These are phyloP conservation scores for Tuber umbilicatum DNA, from an alignment of 495 filamentous ascomycete species.

Conservation along the genomic window DNA sequence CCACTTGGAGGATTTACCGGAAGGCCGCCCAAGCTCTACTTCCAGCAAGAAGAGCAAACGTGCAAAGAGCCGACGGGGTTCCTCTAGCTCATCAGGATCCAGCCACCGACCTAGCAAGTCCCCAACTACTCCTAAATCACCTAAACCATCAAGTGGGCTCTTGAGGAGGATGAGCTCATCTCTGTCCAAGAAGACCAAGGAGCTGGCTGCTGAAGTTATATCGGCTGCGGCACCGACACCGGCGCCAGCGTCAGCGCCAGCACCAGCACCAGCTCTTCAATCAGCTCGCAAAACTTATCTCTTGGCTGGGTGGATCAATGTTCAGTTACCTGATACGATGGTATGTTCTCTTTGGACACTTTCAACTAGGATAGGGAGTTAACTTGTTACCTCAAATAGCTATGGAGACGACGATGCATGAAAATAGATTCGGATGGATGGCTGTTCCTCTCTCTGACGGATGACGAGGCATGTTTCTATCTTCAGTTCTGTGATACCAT, in stretches of 20 bases:
- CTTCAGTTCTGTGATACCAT: not conserved
- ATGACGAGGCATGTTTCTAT: conserved; percentile 34
- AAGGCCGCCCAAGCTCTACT: conserved; percentile 17
- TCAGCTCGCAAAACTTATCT: conserved; percentile 30
- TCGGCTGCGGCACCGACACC: not conserved
- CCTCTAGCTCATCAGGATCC: conserved; percentile 27
- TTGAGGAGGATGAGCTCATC: conserved; percentile 36
- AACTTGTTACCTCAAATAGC: not conserved
- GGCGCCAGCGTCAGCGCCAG: not conserved
- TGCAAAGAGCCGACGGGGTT: conserved; percentile 25
- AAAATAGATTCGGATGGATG: conserved; percentile 40
- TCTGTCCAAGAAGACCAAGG: conserved; percentile 33
- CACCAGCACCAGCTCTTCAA: conserved; percentile 3
- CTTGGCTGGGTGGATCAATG: conserved; percentile 42
- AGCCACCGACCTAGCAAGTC: conserved; percentile 27
- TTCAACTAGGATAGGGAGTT: not conserved
- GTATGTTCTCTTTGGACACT: not conserved
- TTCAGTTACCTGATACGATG: conserved; percentile 42
- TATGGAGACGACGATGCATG: conserved; percentile 41
- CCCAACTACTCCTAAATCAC: conserved; percentile 26
- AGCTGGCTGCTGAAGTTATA: conserved; percentile 11
- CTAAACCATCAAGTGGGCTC: conserved; percentile 31
- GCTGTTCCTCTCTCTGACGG: conserved; percentile 39
- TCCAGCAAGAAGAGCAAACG: conserved; percentile 28
- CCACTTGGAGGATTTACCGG: conserved; percentile 31